These are phyloP conservation scores for Pythium coloratum DNA, from an alignment of 352 stramenopile genomes.

Conservation along the genomic window DNA sequence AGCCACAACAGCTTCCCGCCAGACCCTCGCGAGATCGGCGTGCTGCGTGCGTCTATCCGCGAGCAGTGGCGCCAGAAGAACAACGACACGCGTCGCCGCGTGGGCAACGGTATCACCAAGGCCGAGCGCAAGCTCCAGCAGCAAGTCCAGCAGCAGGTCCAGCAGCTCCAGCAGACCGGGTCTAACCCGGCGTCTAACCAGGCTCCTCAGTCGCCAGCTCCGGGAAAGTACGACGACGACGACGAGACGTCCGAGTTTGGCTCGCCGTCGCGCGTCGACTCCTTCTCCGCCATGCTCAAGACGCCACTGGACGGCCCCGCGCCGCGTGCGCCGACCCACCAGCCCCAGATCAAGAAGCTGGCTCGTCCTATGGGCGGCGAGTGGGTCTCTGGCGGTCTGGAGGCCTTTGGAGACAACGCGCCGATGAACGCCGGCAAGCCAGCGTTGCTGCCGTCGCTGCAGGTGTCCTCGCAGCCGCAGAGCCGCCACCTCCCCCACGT, in stretches of 20 bases:
- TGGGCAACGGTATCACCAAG: constrained; percentile 54
- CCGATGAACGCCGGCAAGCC: constrained; percentile 37
- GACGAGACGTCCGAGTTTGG: constrained; percentile 10
- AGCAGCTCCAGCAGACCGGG: constrained; percentile 12
- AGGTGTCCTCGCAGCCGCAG: constrained; percentile 33
- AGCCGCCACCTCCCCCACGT: constrained; percentile 33
- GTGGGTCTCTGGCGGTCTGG: constrained; percentile 35
- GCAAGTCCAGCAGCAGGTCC: constrained; percentile 27
- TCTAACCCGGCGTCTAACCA: neutral
- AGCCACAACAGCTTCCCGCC: constrained; percentile 82
- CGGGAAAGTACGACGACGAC: neutral
- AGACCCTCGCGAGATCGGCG: constrained; percentile 39
- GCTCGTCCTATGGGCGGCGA: constrained; percentile 37
- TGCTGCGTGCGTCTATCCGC: constrained; percentile 47
- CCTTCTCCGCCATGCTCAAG: constrained; percentile 46
- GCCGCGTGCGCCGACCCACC: constrained; percentile 38
- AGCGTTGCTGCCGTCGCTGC: constrained; percentile 45
- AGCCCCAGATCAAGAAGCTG: constrained; percentile 55
- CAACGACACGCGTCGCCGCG: constrained; percentile 40
- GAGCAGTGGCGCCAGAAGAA: constrained; percentile 77
- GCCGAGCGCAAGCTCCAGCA: constrained; percentile 39
- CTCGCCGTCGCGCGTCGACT: constrained; percentile 29
- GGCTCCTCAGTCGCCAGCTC: neutral
- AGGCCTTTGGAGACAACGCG: constrained; percentile 46
- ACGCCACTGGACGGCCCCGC: constrained; percentile 30